Conservation (phyloP, 179 eudicot genomes). For the Drosera spatulata region DNA sequence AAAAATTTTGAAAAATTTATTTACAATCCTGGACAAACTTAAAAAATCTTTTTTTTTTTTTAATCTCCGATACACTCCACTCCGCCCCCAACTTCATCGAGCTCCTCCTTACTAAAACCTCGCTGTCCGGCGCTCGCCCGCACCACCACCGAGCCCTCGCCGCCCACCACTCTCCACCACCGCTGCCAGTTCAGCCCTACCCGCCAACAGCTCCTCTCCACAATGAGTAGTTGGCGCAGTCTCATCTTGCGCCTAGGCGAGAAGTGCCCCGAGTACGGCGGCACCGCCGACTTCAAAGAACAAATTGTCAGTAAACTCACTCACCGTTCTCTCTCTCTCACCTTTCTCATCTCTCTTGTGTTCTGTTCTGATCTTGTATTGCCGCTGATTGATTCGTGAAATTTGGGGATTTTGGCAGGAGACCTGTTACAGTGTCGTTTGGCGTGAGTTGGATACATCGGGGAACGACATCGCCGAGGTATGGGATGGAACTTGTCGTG, state of each 20-base stretch:
- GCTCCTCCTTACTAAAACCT: too few relatives aligned
- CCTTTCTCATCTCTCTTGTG: background rate
- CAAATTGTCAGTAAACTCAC: constrained; percentile 47
- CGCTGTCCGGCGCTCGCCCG: too few relatives aligned
- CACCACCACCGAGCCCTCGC: too few relatives aligned
- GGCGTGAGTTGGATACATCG: constrained; percentile 72
- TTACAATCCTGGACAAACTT: too few relatives aligned
- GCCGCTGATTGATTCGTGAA: too few relatives aligned
- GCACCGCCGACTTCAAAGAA: constrained; percentile 61
- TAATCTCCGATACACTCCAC: too few relatives aligned
- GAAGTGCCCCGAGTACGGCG: constrained; percentile 70
- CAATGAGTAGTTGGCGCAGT: constrained; percentile 68
- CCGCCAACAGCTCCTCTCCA: background rate
- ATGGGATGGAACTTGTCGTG: background rate
- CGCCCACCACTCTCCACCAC: background rate
- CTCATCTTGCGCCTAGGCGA: constrained; percentile 82
- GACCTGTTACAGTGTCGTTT: constrained; percentile 50
- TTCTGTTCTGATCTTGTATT: background rate
- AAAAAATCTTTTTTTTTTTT: too few relatives aligned
- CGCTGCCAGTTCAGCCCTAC: background rate
- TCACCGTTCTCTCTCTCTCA: constrained; percentile 2
- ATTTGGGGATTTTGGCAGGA: constrained; percentile 34
- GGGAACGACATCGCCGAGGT: constrained; percentile 47
- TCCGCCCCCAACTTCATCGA: too few relatives aligned
- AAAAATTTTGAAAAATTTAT: too few relatives aligned